Evolutionary conservation across 2,329 filamentous ascomycete genomes (phyloP), one percentile per base, ranked within the genome.

Genomic region (Alternaria sp.): DNA sequence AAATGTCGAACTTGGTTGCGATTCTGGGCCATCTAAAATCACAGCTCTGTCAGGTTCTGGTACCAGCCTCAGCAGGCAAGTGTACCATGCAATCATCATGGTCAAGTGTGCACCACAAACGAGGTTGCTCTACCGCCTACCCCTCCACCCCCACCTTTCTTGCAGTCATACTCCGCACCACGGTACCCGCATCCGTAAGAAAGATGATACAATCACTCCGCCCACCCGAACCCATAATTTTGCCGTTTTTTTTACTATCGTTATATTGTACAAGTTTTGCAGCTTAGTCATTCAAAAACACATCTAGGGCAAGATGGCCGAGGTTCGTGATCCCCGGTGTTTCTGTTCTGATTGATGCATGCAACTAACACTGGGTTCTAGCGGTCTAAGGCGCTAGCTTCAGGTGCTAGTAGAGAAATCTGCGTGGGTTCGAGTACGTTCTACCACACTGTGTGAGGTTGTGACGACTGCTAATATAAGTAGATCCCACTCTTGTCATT

Each of bases 341-440:
- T 17, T 17, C 17, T 17, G 17, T 17, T 17, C 17, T 17, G 17
- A 17, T 17, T 17, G 17, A 17, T 17, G 17, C 17, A 17, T 17
- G 17, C 17, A 17, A 28, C 48, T n/a, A 26, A 37, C 14, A 4
- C 23, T 23, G 31, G 31, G 5, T 14, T 46, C 9, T 28, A 54
- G 63, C 58, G 63, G 66, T 68, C 62, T 67, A 68, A 68, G 63
- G 66, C 66, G 66, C 66, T 69, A 69, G 66, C 65, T 69, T 69
- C 65, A 69, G 66, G 66, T 68, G 66, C 65, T 68, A 69, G 66
- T 69, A 68, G 63, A 63, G 66, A 36, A 66, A 69, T 63, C 63
- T 68, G 63, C 66, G 66, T 68, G 65, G 65, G 66, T 68, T 62
- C 56, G 62, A 64, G 56, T 62, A 56, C 41, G 55, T 61, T 40